Base-by-base conservation (phyloP, 2,329 filamentous ascomycete species). In the Immersiporthe knoxdaviesiana region DNA sequence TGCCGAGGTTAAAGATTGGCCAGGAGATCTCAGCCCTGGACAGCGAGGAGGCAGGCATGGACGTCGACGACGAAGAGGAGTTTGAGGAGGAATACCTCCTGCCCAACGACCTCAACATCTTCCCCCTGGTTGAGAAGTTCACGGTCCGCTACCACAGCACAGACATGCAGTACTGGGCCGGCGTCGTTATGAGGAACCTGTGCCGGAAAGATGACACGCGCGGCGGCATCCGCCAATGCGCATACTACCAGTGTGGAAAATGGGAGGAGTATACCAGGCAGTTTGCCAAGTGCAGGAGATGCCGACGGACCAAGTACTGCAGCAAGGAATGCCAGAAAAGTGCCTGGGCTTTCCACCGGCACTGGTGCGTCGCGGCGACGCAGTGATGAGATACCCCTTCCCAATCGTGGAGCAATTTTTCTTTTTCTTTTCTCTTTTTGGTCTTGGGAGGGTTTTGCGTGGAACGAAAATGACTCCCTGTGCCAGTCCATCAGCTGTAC, bases 321-420 rank as follows among this genome's bases (percentile, higher is more conserved):
- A 97, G 94, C 87, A 99, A 99, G 81, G 96, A 99, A 80, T 99
- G 96, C 81, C 96, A 99, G 82, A 98, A 98, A 85, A 97, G 93
- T 75, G 97, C 96, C 12, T 99, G 96, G 96, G 94, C 96, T 37
- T 98, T 94, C 81, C 96, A 99, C 79, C 90, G 96, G 71, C 97
- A 98, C 82, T 99, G 96, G 96, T 99, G 96, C 79, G 91, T 96
- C 69, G 90, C 91, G 70, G 92, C 92, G 63, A 83, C 85, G 44
- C 84, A 85, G 80, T 87, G 79, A 79, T 68, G 56, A 66, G 60
- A 72, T 72, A 68, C 60, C 68, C 61, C 61, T 24, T 50, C 66
- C n/a, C 62, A 37, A 65, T 62, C 64, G 60, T 56, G 56, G 60
- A 71, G 67, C 67, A 35, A 61, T 68, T 65, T 66, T 63, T 52